Conservation (phyloP, 2,329 filamentous ascomycete species). For the Exophiala sideris region DNA sequence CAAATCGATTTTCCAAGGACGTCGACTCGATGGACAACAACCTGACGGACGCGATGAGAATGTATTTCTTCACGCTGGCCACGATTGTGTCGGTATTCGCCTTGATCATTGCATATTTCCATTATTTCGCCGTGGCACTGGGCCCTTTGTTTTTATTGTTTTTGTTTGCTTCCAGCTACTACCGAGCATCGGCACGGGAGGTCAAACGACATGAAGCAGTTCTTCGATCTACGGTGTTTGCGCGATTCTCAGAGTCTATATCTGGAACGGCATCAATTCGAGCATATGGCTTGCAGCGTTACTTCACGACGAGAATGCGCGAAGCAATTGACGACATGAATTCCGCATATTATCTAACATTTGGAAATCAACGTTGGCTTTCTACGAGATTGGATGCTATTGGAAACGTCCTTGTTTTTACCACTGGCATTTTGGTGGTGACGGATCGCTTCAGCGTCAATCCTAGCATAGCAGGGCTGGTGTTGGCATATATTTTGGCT, state of each 20-base stretch:
- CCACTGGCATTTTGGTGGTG: conserved; percentile 83
- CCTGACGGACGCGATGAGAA: conserved; percentile 81
- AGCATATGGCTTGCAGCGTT: conserved; percentile 77
- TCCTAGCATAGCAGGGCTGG: conserved; percentile 80
- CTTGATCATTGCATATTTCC: conserved; percentile 91
- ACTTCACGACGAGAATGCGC: conserved; percentile 69
- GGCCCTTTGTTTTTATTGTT: conserved; percentile 72
- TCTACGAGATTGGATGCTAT: conserved; percentile 80
- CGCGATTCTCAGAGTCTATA: conserved; percentile 86
- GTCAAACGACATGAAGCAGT: conserved; percentile 92
- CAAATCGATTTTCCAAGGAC: conserved; percentile 92
- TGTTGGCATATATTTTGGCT: conserved; percentile 86
- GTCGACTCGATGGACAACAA: conserved; percentile 97
- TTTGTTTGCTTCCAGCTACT: conserved; percentile 79
- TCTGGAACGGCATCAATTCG: conserved; percentile 80
- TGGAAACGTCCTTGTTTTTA: conserved; percentile 80
- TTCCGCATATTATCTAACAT: conserved; percentile 89
- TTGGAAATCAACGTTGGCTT: conserved; percentile 92
- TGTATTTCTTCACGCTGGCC: conserved; percentile 82
- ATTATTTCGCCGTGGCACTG: conserved; percentile 75
- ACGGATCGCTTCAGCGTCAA: conserved; percentile 82
- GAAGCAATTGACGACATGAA: conserved; percentile 86
- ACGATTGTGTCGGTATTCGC: conserved; percentile 81
- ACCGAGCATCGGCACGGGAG: conserved; percentile 85
- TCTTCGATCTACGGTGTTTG: conserved; percentile 81